Evolutionary conservation across 768 basidiomycete species (phyloP).

Genomic region (Pisolithus marmoratus): DNA sequence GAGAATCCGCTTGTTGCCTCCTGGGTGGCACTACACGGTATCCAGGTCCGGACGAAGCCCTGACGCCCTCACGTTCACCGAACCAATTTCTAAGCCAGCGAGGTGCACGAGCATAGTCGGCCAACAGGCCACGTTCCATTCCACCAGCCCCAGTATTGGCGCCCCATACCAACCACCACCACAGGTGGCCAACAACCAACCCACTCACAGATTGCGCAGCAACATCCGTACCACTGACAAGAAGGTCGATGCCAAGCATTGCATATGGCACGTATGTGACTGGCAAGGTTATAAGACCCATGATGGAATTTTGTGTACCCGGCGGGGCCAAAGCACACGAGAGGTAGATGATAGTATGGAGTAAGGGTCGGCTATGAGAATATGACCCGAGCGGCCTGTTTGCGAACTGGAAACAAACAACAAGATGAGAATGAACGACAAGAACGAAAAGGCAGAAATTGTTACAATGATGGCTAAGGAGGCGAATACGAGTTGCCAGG

Average conservation of each 20-base stretch:
- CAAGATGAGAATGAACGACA: neutral
- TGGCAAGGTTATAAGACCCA: slow-evolving; percentile 75
- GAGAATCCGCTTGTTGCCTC: slow-evolving; percentile 12
- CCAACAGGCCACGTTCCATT: slow-evolving; percentile 32
- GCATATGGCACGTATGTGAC: slow-evolving; percentile 69
- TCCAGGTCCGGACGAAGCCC: slow-evolving; percentile 37
- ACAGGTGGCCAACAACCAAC: slow-evolving; percentile 69
- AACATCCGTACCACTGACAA: slow-evolving; percentile 52
- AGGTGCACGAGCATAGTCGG: slow-evolving; percentile 46
- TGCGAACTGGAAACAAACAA: slow-evolving; percentile 30
- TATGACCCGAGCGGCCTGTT: slow-evolving; percentile 56
- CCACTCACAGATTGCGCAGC: slow-evolving; percentile 61
- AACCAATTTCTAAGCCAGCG: slow-evolving; percentile 50
- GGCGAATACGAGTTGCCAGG: slow-evolving; percentile 64
- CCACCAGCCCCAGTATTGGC: slow-evolving; percentile 35
- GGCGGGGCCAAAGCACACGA: slow-evolving; percentile 60
- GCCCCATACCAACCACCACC: slow-evolving; percentile 74
- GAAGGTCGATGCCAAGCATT: slow-evolving; percentile 65
- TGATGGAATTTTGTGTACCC: slow-evolving; percentile 63
- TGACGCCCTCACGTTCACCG: slow-evolving; percentile 32
- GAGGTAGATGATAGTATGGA: slow-evolving; percentile 65
- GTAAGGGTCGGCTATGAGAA: slow-evolving; percentile 59
- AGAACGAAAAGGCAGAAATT: slow-evolving; percentile 7
- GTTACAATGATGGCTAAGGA: slow-evolving; percentile 56
- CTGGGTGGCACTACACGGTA: slow-evolving; percentile 58